Evolutionary conservation across 805 yeast species (phyloP).

Genomic region (Cyberlindnera amylophila): DNA sequence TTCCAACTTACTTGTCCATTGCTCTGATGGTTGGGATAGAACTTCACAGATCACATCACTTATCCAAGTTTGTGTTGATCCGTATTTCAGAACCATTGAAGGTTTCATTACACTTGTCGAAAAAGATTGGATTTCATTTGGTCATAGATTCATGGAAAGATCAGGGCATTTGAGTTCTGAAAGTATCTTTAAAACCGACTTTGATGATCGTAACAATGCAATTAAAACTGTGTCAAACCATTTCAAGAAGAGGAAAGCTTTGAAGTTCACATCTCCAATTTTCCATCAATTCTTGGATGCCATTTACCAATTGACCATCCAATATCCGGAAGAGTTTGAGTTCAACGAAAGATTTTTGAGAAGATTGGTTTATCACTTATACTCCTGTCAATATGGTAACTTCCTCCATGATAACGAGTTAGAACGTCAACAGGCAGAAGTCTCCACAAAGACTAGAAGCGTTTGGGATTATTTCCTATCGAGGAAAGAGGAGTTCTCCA

Average conservation of each 20-base stretch:
- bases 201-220: conserved; percentile 40
- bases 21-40: conserved; percentile 99
- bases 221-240: conserved; percentile 39
- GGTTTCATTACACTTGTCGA: conserved; percentile 86
- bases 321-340: conserved; percentile 72
- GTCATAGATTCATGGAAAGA: conserved; percentile 83
- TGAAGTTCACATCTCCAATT: conserved; percentile 77
- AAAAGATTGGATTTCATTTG: conserved; percentile 94
- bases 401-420: conserved; percentile 73
- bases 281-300: conserved; percentile 94
- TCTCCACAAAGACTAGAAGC: conserved; percentile 56
- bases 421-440: conserved; percentile 43
- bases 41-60: conserved; percentile 86
- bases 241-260: conserved; percentile 44
- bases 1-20: conserved; percentile 82
- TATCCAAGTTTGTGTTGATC: conserved; percentile 84
- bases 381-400: conserved; percentile 94
- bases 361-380: conserved; percentile 78
- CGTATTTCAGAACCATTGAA: conserved; percentile 79
- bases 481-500: conserved; percentile 64
- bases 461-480: conserved; percentile 95
- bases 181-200: conserved; percentile 39
- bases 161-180: conserved; percentile 58
- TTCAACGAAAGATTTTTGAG: conserved; percentile 86
- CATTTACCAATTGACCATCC: conserved; percentile 72